Evolutionary conservation across 2,329 filamentous ascomycete species (phyloP), one percentile per base, ranked within the genome.

Genomic region (Bipolaris cookei): DNA sequence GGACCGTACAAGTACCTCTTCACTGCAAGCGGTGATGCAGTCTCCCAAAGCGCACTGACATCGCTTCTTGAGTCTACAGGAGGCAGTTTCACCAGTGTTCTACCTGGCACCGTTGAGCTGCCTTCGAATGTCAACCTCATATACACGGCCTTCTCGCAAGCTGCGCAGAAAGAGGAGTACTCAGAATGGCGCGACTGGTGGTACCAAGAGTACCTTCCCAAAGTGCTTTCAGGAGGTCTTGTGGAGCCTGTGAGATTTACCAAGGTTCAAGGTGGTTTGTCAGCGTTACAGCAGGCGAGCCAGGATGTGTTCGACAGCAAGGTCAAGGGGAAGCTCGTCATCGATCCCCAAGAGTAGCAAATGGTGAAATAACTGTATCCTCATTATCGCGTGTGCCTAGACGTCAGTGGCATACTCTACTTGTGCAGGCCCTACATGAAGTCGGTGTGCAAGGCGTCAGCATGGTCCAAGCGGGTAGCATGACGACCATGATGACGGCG

Each of bases 1-100:
- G 67, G 65, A 11, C 69, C 66, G 42, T 71, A 64, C 58, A 70
- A 66, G 35, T 68, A 70, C 39, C 37, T 69, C 14, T 66, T 71
- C 32, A 68, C 64, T n/a, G 67, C 57, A 13, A 71, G 67, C 34
- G 69, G 67, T 3, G 68, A 71, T 51, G 44, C 54, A n/a, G 43
- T 56, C 1, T 71, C 68, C 6, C 66, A 73, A 28, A 58, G 65
- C 54, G 66, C 65, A 23, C 42, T 72, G 38, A 64, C 61, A n/a
- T 59, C 62, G 25, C 53, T 72, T 34, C 49, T 71, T 6, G 59
- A 58, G 28, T 59, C 64, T 4, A 32, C 59, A 14, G 66, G 67
- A 28, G 67, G 68, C 14, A 51, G 43, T 18, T 70, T 69, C 32
- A 65, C 61, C 3, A 68, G 67, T 14, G 63, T 69, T 6, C 55